Conservation (phyloP, 2,329 filamentous ascomycete genomes). For the Sclerotinia trifoliorum region DNA sequence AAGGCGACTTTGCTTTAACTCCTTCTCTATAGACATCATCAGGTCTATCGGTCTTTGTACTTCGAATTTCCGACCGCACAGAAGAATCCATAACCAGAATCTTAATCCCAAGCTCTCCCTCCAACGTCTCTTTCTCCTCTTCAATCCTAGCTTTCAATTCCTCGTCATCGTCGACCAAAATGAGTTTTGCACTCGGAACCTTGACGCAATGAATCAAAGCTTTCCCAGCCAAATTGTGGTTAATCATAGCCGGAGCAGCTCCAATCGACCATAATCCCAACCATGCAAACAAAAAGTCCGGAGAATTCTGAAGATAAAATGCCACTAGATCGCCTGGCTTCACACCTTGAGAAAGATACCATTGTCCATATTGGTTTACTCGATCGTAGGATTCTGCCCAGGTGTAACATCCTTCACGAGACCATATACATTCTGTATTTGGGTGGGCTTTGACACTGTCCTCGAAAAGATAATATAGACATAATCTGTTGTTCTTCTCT, state of each 20-base stretch:
- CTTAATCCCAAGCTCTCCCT: constrained; percentile 49
- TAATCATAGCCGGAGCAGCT: constrained; percentile 68
- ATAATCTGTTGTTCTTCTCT: constrained; percentile 49
- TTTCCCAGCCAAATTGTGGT: constrained; percentile 64
- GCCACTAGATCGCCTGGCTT: constrained; percentile 60
- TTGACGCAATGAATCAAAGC: constrained; percentile 64
- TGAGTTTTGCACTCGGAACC: constrained; percentile 54
- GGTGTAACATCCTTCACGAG: constrained; percentile 58
- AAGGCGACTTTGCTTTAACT: constrained; percentile 53
- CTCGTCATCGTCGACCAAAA: constrained; percentile 58
- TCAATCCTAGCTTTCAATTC: constrained; percentile 55
- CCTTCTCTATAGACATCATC: constrained; percentile 54
- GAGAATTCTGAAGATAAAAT: constrained; percentile 65
- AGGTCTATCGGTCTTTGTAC: constrained; percentile 50
- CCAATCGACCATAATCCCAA: constrained; percentile 64
- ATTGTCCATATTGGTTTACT: constrained; percentile 60
- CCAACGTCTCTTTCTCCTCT: constrained; percentile 53
- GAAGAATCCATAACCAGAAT: constrained; percentile 53
- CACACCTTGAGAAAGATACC: constrained; percentile 59
- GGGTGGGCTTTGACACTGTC: constrained; percentile 51
- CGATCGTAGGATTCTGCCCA: constrained; percentile 56
- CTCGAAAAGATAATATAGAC: constrained; percentile 66
- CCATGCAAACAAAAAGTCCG: constrained; percentile 66
- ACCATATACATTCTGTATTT: constrained; percentile 64
- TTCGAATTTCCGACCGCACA: constrained; percentile 48